These are phyloP conservation scores for Hortaea sp. DNA, from an alignment of 2,329 filamentous ascomycete species.

Conservation along the genomic window DNA sequence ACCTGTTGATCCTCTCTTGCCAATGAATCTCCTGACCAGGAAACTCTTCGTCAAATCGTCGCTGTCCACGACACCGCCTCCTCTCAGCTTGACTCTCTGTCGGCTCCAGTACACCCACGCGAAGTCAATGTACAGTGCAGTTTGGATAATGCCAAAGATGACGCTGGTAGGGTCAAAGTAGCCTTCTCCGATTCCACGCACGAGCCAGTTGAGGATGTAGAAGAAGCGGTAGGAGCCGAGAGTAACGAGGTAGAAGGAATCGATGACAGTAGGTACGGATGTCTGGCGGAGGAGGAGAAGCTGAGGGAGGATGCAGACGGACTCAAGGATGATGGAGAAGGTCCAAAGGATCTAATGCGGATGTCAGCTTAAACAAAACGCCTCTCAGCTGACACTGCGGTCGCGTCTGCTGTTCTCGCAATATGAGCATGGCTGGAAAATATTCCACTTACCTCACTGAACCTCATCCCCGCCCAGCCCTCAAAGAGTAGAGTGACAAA, in stretches of 20 bases:
- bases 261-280: conserved; percentile 89
- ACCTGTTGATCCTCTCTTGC: conserved; percentile 34
- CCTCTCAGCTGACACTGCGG: background rate
- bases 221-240: conserved; percentile 80
- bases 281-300: conserved; percentile 86
- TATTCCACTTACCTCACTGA: conserved; percentile 19
- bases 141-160: conserved; percentile 83
- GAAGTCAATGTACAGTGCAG: conserved; percentile 82
- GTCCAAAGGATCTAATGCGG: conserved; percentile 61
- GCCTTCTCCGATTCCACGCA: conserved; percentile 46
- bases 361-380: background rate
- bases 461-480: conserved; percentile 12
- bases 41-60: conserved; percentile 81
- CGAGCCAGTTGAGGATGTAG: conserved; percentile 87
- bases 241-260: conserved; percentile 87
- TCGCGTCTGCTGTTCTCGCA: background rate
- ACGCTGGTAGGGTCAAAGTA: conserved; percentile 62
- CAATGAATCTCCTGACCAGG: conserved; percentile 70
- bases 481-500: conserved; percentile 63
- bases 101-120: conserved; percentile 94
- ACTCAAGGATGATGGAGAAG: conserved; percentile 87
- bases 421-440: background rate
- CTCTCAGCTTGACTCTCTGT: conserved; percentile 85
- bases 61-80: conserved; percentile 77
- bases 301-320: conserved; percentile 81